A percentile compares a stretch with the other conserved stretches of the same genome.
Conservation (phyloP, 306 rosid genomes). For the Glycine soja region DNA sequence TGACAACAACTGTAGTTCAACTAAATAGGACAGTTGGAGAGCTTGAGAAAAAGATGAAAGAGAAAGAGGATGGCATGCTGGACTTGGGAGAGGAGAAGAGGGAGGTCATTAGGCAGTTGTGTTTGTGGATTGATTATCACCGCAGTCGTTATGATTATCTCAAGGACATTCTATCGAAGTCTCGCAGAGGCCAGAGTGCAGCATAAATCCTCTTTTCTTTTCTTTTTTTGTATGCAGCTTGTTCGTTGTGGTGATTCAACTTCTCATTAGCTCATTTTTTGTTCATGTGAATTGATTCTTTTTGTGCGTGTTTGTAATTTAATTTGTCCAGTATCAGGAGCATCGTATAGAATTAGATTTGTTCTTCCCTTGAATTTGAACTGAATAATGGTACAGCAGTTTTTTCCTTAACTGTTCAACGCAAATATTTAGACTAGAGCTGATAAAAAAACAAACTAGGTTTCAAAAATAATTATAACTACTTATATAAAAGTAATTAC, state of each 20-base stretch:
- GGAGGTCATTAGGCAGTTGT: slow-evolving; percentile 93
- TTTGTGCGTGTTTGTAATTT: slow-evolving; percentile 46
- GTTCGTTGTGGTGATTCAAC: slow-evolving; percentile 34
- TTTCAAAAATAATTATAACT: too few relatives aligned
- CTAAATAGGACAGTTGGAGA: slow-evolving; percentile 71
- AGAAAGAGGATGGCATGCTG: slow-evolving; percentile 68
- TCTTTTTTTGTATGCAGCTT: slow-evolving; percentile 1
- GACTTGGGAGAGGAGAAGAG: slow-evolving; percentile 89
- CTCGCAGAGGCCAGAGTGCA: slow-evolving; percentile 69
- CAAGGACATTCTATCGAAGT: slow-evolving; percentile 69
- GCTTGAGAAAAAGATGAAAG: slow-evolving; percentile 72
- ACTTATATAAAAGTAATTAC: too few relatives aligned
- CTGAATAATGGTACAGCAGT: slow-evolving; percentile 22
- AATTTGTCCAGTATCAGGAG: slow-evolving; percentile 29
- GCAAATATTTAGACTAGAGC: background rate
- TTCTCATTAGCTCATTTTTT: slow-evolving; percentile 46
- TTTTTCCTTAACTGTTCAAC: background rate
- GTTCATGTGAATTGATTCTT: slow-evolving; percentile 45
- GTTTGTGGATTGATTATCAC: slow-evolving; percentile 93
- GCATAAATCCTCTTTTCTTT: slow-evolving; percentile 35
- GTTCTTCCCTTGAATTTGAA: slow-evolving; percentile 37
- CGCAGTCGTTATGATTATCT: slow-evolving; percentile 75
- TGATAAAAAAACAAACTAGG: background rate
- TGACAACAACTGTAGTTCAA: slow-evolving; percentile 58
- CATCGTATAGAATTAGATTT: slow-evolving; percentile 35